Conservation (phyloP, 208 protist species). For the Leptomonas seymouri region DNA sequence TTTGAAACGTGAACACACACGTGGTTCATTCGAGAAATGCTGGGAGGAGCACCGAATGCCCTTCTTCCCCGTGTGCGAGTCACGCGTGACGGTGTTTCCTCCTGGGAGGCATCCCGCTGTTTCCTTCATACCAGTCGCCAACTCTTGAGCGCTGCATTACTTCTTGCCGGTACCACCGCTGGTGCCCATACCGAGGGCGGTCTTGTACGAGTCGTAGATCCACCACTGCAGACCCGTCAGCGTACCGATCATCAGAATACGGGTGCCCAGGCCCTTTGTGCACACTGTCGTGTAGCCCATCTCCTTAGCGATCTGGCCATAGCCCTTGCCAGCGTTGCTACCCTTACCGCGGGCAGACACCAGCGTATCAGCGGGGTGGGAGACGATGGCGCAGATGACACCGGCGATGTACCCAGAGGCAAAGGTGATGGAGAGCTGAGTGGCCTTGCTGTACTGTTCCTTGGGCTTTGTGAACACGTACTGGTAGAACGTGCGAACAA, state of each 20-base stretch:
- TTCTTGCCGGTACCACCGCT: slow-evolving; percentile 45
- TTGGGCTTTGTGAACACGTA: slow-evolving; percentile 84
- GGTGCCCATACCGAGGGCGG: slow-evolving; percentile 64
- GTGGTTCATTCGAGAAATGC: too few species aligned
- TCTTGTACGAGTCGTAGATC: slow-evolving; percentile 91
- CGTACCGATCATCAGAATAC: slow-evolving; percentile 98
- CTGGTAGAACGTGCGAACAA: slow-evolving; percentile 88
- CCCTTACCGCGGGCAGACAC: slow-evolving; percentile 93
- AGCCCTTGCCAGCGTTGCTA: slow-evolving; percentile 74
- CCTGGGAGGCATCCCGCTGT: neutral
- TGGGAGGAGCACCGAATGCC: neutral
- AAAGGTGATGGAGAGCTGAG: slow-evolving; percentile 92
- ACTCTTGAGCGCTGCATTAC: slow-evolving; percentile 2
- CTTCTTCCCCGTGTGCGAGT: neutral
- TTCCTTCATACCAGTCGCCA: neutral
- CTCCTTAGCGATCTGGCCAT: slow-evolving; percentile 86
- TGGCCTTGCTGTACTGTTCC: slow-evolving; percentile 88
- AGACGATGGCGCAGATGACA: slow-evolving; percentile 95
- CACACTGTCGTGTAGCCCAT: slow-evolving; percentile 84
- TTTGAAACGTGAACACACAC: too few species aligned
- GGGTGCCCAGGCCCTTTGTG: slow-evolving; percentile 91
- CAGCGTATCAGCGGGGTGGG: slow-evolving; percentile 96
- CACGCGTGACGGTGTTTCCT: too few species aligned
- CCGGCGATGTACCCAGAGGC: slow-evolving; percentile 95
- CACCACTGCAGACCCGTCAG: slow-evolving; percentile 97